Percentiles rank a stretch among this genome's conserved stretches.
phyloP scores from a whole-genome alignment of 306 rosid genomes.

The Canavalia gladiata region DNA sequence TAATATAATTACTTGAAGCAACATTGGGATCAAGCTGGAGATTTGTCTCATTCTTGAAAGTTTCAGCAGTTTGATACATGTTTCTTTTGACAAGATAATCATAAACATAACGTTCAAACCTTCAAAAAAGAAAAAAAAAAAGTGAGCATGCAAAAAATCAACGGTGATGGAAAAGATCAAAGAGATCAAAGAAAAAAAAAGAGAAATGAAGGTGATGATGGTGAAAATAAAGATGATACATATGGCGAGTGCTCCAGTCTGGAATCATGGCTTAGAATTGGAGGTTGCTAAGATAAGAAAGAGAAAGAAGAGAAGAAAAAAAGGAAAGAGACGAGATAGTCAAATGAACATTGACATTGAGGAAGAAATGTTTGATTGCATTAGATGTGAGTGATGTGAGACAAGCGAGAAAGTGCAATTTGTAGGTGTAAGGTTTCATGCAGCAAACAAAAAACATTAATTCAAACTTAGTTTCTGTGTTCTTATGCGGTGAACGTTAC shows the following conservation, averaged over 20 bases:
- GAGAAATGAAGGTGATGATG: neutral
- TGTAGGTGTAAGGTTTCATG: neutral
- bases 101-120: conserved; percentile 48
- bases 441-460: neutral
- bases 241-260: neutral
- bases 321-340: neutral
- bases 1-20: conserved; percentile 1
- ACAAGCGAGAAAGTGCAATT: neutral
- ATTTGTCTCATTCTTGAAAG: conserved; percentile 36
- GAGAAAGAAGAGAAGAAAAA: neutral
- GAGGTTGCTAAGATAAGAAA: neutral
- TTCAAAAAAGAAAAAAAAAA: neutral
- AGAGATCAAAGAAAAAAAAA: neutral
- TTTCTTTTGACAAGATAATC: conserved; percentile 43
- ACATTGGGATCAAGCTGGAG: neutral
- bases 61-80: conserved; percentile 44
- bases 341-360: neutral
- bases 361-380: conserved; percentile 12
- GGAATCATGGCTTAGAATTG: neutral
- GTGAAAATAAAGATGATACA: neutral
- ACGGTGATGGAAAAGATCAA: neutral
- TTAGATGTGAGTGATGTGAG: neutral
- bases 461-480: neutral
- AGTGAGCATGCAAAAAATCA: neutral
- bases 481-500: neutral